Evolutionary conservation across 2,329 filamentous ascomycete genomes (phyloP).

Genomic region (Colletotrichum gigasporum): DNA sequence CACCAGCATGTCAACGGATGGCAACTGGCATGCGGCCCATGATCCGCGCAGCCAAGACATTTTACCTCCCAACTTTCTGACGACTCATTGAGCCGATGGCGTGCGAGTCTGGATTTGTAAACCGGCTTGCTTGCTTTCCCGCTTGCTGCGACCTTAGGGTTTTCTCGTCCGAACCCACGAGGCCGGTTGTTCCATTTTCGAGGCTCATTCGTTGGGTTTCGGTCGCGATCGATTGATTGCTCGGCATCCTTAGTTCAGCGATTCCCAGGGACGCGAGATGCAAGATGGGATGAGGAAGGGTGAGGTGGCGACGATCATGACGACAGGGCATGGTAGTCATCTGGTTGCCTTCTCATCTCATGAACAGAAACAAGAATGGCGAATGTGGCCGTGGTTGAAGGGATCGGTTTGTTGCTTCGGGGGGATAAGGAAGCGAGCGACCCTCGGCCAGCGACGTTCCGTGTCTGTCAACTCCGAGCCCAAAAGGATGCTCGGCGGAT

Average conservation of each 20-base stretch:
- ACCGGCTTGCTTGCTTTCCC: not conserved
- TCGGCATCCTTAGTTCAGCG: not conserved
- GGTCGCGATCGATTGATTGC: not conserved
- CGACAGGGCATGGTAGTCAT: not conserved
- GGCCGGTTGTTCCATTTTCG: not conserved
- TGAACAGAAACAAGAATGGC: conserved; percentile 4
- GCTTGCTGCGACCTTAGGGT: not conserved
- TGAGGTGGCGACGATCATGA: conserved; percentile 5
- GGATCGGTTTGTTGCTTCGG: not conserved
- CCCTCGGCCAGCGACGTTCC: conserved; percentile 22
- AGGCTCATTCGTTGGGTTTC: not conserved
- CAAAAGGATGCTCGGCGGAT: conserved; percentile 10
- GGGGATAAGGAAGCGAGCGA: not conserved
- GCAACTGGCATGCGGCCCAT: conserved; percentile 25
- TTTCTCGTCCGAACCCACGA: conserved; percentile 2
- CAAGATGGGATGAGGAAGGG: conserved; percentile 11
- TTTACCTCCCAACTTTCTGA: conserved; percentile 8
- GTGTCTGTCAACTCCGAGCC: conserved; percentile 22
- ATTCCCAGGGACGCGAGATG: conserved; percentile 1
- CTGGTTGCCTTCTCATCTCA: not conserved
- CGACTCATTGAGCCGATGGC: not conserved
- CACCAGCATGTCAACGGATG: conserved; percentile 17
- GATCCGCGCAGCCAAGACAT: conserved; percentile 16
- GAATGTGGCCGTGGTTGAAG: not conserved
- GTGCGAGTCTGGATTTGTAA: not conserved